Base-by-base conservation (phyloP, 2,329 filamentous ascomycete species). In the Didymella lethalis region DNA sequence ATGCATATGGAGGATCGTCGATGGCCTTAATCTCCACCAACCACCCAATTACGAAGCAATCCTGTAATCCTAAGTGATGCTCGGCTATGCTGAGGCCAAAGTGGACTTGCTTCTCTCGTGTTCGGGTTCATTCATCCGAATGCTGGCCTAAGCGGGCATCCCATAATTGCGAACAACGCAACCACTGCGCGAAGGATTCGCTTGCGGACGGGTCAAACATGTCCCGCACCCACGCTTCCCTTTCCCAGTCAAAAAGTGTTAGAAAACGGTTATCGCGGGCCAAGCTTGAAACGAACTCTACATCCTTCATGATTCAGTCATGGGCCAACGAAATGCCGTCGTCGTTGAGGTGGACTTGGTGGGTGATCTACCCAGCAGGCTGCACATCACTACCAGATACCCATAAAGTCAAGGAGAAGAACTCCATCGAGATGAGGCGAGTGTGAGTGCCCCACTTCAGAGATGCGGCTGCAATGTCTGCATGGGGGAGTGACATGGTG, bases 181-280 rank as follows among this genome's bases (percentile, higher is more conserved):
- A 50, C 29, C 56, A 50, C 47, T 54, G 47, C 41, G 31, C 34
- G 23, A 51, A 50, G 32, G 32, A 36, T 53, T 47, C 50, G 56
- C 55, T 53, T 58, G 38, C 14, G 28, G n/a, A 25, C 36, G 38
- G 31, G 23, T 40, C 31, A 40, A 58, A 18, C 45, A 38, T 54
- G 25, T 36, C 36, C 49, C 45, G 45, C 31, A 23, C 46, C 29
- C 38, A 48, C 44, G 7, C 23, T 43, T 43, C 47, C 47, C 48
- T 32, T 25, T 31, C 41, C 18, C 29, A 26, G 41, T 44, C 41
- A 43, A n/a, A 36, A 43, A 10, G 11, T 59, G 32, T 59, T 46
- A 36, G 49, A 8, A 58, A 59, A 59, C 50, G 56, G 45, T 46
- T 54, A 43, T 50, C 40, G 25, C 40, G 56, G 46, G 18, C 46